Evolutionary conservation across 208 protist genomes (phyloP).

Genomic region (Novymonas esmeraldas): DNA sequence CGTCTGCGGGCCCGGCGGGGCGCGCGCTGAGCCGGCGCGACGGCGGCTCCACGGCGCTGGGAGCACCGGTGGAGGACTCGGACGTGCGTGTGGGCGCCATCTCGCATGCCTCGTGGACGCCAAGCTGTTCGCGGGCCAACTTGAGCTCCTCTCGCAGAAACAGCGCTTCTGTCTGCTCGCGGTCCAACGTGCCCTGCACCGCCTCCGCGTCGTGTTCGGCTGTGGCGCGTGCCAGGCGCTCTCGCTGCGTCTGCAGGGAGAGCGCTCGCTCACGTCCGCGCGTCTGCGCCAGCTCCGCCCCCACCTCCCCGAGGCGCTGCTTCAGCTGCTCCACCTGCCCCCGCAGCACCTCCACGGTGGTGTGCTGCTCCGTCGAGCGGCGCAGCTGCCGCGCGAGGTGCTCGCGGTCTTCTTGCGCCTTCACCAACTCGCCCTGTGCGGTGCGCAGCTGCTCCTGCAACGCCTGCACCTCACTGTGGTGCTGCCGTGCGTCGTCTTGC

Average conservation of each 20-base stretch:
- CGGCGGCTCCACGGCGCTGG: background rate
- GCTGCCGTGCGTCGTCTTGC: constrained; percentile 40
- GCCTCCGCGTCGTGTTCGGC: constrained; percentile 37
- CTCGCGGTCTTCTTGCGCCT: constrained; percentile 39
- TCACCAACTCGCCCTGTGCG: constrained; percentile 29
- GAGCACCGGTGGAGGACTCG: background rate
- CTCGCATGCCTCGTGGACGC: constrained; percentile 32
- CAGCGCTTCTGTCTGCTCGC: constrained; percentile 28
- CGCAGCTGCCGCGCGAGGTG: constrained; percentile 45
- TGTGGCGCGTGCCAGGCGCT: constrained; percentile 39
- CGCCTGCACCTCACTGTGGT: constrained; percentile 38
- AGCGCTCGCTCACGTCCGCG: constrained; percentile 50
- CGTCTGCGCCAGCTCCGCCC: constrained; percentile 48
- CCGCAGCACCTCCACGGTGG: constrained; percentile 51
- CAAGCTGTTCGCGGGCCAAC: constrained; percentile 42
- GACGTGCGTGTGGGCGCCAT: constrained; percentile 1
- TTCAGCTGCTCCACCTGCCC: constrained; percentile 53
- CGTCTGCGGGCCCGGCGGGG: background rate
- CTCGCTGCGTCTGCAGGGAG: constrained; percentile 35
- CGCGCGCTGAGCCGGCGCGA: background rate
- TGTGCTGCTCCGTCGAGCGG: constrained; percentile 42
- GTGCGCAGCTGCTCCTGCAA: constrained; percentile 52
- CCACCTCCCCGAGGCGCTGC: constrained; percentile 63
- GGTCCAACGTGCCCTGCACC: constrained; percentile 24
- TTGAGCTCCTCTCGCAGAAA: constrained; percentile 51